phyloP scores from a whole-genome alignment of 441 rosid genomes.

The Erodium moschatum region DNA sequence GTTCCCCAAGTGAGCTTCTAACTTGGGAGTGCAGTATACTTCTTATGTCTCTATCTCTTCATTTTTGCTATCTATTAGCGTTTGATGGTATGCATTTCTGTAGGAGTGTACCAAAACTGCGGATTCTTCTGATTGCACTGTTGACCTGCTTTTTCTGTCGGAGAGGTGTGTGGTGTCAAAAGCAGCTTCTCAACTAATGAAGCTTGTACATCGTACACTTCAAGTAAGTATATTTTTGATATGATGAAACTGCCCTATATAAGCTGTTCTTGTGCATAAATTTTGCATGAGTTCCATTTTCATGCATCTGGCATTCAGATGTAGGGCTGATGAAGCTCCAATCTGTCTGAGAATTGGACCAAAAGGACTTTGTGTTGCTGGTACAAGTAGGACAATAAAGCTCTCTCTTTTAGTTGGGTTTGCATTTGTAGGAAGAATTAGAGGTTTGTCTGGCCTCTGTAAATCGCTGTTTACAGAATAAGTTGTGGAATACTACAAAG shows the following conservation, averaged over 20 bases:
- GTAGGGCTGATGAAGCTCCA: too few species aligned
- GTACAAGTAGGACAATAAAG: too few species aligned
- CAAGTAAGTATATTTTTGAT: conserved; percentile 34
- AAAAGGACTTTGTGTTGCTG: not conserved
- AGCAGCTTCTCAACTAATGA: conserved; percentile 80
- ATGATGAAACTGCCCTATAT: not conserved
- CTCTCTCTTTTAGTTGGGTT: too few species aligned
- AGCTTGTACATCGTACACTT: conserved; percentile 70
- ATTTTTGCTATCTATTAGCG: conserved; percentile 5
- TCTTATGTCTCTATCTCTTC: conserved; percentile 1
- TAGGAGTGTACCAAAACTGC: conserved; percentile 46
- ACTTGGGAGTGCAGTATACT: conserved; percentile 9
- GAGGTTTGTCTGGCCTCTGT: too few species aligned
- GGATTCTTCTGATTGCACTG: conserved; percentile 43
- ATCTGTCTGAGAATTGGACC: too few species aligned
- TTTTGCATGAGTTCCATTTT: too few species aligned
- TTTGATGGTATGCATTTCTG: conserved; percentile 22
- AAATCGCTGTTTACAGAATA: too few species aligned
- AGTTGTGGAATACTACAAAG: too few species aligned
- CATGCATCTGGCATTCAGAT: too few species aligned
- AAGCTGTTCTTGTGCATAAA: too few species aligned
- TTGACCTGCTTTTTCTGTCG: conserved; percentile 64
- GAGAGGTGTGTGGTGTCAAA: conserved; percentile 74
- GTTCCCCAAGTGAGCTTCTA: conserved; percentile 53
- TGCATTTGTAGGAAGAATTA: too few species aligned